Evolutionary conservation across 2,329 filamentous ascomycete species (phyloP).

Genomic region (Trichophaea hybrida): DNA sequence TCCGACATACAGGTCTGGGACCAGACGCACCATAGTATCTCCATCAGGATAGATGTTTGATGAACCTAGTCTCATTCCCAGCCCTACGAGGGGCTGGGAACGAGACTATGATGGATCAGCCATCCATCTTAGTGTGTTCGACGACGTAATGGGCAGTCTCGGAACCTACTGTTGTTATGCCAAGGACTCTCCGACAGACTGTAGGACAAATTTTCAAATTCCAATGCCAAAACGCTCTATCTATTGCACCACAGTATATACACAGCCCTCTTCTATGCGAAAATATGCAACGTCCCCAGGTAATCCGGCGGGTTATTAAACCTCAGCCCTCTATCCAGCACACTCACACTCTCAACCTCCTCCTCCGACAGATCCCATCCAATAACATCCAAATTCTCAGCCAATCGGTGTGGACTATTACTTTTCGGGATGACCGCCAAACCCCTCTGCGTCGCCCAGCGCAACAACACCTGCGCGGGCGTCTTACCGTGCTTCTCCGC

Average conservation of each 20-base stretch:
- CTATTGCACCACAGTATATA: not conserved
- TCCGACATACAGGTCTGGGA: too few relatives aligned
- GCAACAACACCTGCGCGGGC: constrained; percentile 65
- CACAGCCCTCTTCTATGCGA: constrained; percentile 33
- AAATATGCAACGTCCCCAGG: constrained; percentile 41
- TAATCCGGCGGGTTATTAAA: constrained; percentile 56
- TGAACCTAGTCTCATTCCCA: too few relatives aligned
- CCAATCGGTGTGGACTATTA: constrained; percentile 42
- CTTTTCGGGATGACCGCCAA: constrained; percentile 74
- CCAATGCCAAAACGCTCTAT: too few relatives aligned
- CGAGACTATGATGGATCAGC: too few relatives aligned
- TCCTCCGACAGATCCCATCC: constrained; percentile 50
- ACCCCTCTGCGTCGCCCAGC: constrained; percentile 74
- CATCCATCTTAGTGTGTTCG: too few relatives aligned
- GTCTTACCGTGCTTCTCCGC: constrained; percentile 58
- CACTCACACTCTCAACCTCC: constrained; percentile 53
- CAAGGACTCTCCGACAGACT: too few relatives aligned
- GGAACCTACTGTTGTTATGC: too few relatives aligned
- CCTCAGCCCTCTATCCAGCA: constrained; percentile 50
- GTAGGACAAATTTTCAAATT: too few relatives aligned
- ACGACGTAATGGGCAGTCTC: too few relatives aligned
- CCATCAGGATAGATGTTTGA: too few relatives aligned
- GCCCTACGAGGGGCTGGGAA: too few relatives aligned
- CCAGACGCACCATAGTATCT: too few relatives aligned
- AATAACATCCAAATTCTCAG: constrained; percentile 52